A percentile compares a stretch with the other conserved stretches of the same genome.
Evolutionary conservation across 768 basidiomycete genomes (phyloP).

Genomic region (Mrakia blollopis): DNA sequence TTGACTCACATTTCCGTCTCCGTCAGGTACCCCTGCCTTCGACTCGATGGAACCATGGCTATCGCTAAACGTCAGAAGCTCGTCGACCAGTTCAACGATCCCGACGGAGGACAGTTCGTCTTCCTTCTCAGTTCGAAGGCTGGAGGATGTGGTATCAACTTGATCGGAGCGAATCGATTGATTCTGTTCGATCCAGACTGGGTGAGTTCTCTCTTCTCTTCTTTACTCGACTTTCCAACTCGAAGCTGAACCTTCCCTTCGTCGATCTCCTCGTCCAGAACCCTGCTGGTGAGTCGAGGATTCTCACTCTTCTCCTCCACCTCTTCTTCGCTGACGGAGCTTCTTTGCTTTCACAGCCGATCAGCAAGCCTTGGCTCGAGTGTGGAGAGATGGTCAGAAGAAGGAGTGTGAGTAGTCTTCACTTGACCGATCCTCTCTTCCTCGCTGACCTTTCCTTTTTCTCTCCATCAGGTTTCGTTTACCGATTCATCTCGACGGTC

Average conservation of each 20-base stretch:
- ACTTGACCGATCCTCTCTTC: neutral
- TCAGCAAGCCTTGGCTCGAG: constrained; percentile 94
- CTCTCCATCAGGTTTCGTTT: constrained; percentile 74
- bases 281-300: neutral
- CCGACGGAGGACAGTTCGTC: constrained; percentile 45
- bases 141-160: constrained; percentile 47
- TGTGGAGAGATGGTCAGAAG: constrained; percentile 99
- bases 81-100: constrained; percentile 46
- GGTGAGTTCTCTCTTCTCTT: constrained; percentile 1
- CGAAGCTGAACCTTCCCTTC: too few relatives aligned
- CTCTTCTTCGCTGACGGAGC: neutral
- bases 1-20: constrained; percentile 21
- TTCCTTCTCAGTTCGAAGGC: constrained; percentile 46
- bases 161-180: constrained; percentile 46
- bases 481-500: constrained; percentile 85
- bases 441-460: neutral
- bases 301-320: neutral
- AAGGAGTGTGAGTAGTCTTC: constrained; percentile 73
- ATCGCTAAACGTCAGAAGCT: constrained; percentile 89
- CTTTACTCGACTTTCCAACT: neutral
- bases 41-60: constrained; percentile 90
- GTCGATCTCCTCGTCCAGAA: constrained; percentile 11
- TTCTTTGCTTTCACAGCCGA: constrained; percentile 50
- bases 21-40: constrained; percentile 76
- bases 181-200: constrained; percentile 51